Evolutionary conservation across 441 rosid species (phyloP).

Genomic region (Populus hybrid): DNA sequence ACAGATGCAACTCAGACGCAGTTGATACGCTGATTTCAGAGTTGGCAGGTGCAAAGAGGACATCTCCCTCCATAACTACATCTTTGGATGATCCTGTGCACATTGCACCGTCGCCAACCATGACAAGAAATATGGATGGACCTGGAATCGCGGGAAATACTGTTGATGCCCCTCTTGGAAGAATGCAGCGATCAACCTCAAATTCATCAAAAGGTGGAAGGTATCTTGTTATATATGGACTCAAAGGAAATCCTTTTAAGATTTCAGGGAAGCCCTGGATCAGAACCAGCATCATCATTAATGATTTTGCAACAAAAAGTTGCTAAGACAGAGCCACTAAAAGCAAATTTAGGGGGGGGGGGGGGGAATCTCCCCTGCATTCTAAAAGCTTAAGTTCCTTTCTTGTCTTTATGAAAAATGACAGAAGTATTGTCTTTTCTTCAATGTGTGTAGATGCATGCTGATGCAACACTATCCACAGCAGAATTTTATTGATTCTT

Average conservation of each 20-base stretch:
- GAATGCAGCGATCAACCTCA: constrained; percentile 56
- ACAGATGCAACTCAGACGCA: constrained; percentile 43
- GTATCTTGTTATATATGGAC: constrained; percentile 53
- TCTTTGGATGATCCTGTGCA: constrained; percentile 21
- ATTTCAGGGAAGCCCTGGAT: constrained; percentile 68
- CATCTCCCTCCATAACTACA: constrained; percentile 47
- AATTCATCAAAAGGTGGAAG: constrained; percentile 71
- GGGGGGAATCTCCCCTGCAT: not conserved
- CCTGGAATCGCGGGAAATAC: constrained; percentile 53
- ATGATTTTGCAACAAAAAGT: not conserved
- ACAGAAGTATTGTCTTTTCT: no score
- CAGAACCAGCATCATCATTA: not conserved
- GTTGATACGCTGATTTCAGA: constrained; percentile 37
- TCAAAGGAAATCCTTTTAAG: constrained; percentile 51
- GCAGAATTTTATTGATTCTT: no score
- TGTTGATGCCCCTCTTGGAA: constrained; percentile 44
- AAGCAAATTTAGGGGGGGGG: not conserved
- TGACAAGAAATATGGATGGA: constrained; percentile 55
- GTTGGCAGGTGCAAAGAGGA: constrained; percentile 60
- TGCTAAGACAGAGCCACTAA: not conserved
- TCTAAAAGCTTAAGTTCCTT: not conserved
- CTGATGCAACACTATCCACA: no score
- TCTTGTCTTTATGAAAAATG: no score
- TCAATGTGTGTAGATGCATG: no score
- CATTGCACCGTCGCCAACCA: constrained; percentile 49